Conservation (phyloP, 768 basidiomycete genomes). For the Pisolithus microcarpus region DNA sequence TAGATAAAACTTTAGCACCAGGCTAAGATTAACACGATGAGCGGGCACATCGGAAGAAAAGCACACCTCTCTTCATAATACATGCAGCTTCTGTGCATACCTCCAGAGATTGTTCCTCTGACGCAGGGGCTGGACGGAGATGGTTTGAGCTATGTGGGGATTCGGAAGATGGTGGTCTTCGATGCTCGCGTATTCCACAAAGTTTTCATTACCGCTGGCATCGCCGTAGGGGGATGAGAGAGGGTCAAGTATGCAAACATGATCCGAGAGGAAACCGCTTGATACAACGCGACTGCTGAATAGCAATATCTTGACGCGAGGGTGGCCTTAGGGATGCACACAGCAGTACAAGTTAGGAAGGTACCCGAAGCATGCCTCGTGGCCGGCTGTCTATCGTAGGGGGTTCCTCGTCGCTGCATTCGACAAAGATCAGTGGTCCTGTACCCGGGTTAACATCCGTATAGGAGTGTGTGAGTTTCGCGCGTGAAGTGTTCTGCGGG, state of each 20-base stretch:
- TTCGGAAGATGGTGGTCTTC: background rate
- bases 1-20: slow-evolving; percentile 18
- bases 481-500: slow-evolving; percentile 8
- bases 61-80: slow-evolving; percentile 5
- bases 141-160: background rate
- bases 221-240: slow-evolving; percentile 19
- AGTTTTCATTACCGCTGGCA: slow-evolving; percentile 27
- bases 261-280: slow-evolving; percentile 13
- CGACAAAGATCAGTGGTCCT: background rate
- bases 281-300: slow-evolving; percentile 14
- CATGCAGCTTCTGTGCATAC: background rate
- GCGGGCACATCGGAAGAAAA: slow-evolving; percentile 5
- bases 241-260: slow-evolving; percentile 9
- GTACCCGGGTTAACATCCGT: background rate
- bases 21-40: slow-evolving; percentile 9
- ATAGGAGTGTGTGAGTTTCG: background rate
- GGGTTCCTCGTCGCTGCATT: background rate
- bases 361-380: slow-evolving; percentile 8
- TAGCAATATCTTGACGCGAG: slow-evolving; percentile 17
- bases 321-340: slow-evolving; percentile 26
- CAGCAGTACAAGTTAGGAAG: slow-evolving; percentile 12
- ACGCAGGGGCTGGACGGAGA: background rate
- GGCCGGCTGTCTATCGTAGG: slow-evolving; percentile 8
- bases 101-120: background rate
- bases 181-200: slow-evolving; percentile 5